Base-by-base conservation (phyloP, 768 basidiomycete genomes). In the Leccinum truebloodii region DNA sequence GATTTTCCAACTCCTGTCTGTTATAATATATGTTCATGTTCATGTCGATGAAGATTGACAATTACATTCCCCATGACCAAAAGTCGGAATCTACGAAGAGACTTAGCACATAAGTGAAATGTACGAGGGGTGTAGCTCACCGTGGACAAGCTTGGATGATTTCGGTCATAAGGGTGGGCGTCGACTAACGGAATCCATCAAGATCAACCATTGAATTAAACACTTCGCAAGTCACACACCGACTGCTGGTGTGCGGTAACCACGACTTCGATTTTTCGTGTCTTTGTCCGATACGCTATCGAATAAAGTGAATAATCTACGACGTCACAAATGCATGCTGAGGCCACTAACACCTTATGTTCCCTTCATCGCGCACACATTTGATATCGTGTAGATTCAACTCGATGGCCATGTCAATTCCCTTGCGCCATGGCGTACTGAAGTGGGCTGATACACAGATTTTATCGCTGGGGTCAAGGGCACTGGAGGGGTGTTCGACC, bases 1-100 rank as follows among this genome's bases (percentile, higher is more conserved):
- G 65, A 57, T 59, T 63, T 65, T 14, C 65, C 65, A 5, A 67
- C 65, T 4, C 65, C 65, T 3, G 61, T 52, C 65, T 65, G 51
- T 24, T 3, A 16, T 16, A 41, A 30, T 6, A 13, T 49, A 3
- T 56, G 56, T 13, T 32, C 9, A 26, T 55, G 18, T 35, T 12
- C n/a, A 35, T 57, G 20, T 24, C 5, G 5, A 8, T 41, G 8
- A 26, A 41, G 26, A 46, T 9, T 10, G 24, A 34, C 0, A 14
- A 5, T 58, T 52, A 66, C 65, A 57, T 66, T 66, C 2, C 65
- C 65, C 6, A 66, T 67, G 1, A 66, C 32, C 34, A 66, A 8
- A 30, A 67, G 52, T 14, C 65, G 55, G 37, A 66, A 67, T 24
- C 65, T 67, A 52, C 20, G 16, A 16, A 37, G 28, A 22, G 1